Evolutionary conservation across 768 basidiomycete species (phyloP).

Genomic region (Suillus cothurnatus): DNA sequence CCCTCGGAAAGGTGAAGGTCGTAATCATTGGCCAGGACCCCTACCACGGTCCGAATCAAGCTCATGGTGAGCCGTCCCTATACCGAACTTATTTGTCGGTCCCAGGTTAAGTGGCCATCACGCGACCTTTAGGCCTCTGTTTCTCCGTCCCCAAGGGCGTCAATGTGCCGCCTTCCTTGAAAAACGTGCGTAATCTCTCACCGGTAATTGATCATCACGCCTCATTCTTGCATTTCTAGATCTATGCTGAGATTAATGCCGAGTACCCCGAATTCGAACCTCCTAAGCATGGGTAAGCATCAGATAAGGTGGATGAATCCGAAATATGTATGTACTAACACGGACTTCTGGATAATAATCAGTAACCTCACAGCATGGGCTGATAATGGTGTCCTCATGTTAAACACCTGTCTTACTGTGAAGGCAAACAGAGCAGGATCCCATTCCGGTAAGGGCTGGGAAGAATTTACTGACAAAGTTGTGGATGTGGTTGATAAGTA

Average conservation of each 20-base stretch:
- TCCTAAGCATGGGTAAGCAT: slow-evolving; percentile 80
- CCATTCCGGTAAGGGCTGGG: slow-evolving; percentile 89
- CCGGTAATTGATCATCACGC: slow-evolving; percentile 14
- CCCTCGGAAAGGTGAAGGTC: slow-evolving; percentile 80
- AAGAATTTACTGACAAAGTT: slow-evolving; percentile 84
- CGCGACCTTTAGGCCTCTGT: slow-evolving; percentile 59
- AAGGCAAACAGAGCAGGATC: slow-evolving; percentile 74
- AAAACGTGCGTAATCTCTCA: slow-evolving; percentile 56
- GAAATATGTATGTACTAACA: slow-evolving; percentile 8
- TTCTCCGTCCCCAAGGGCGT: slow-evolving; percentile 90
- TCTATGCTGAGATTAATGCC: slow-evolving; percentile 83
- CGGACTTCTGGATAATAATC: slow-evolving; percentile 7
- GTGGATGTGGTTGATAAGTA: slow-evolving; percentile 77
- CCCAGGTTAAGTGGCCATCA: slow-evolving; percentile 15
- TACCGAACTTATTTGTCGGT: slow-evolving; percentile 3
- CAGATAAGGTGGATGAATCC: slow-evolving; percentile 7
- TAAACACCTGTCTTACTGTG: slow-evolving; percentile 94
- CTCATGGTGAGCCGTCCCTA: slow-evolving; percentile 62
- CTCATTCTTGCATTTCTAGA: slow-evolving; percentile 45
- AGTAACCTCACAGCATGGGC: slow-evolving; percentile 86
- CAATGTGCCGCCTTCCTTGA: slow-evolving; percentile 75
- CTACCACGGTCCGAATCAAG: slow-evolving; percentile 79
- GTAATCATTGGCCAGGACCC: slow-evolving; percentile 93
- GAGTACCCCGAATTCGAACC: slow-evolving; percentile 80
- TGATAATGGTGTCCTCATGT: slow-evolving; percentile 81